Conservation (phyloP, 1,284 basidiomycete genomes). For the Tremellales sp. region DNA sequence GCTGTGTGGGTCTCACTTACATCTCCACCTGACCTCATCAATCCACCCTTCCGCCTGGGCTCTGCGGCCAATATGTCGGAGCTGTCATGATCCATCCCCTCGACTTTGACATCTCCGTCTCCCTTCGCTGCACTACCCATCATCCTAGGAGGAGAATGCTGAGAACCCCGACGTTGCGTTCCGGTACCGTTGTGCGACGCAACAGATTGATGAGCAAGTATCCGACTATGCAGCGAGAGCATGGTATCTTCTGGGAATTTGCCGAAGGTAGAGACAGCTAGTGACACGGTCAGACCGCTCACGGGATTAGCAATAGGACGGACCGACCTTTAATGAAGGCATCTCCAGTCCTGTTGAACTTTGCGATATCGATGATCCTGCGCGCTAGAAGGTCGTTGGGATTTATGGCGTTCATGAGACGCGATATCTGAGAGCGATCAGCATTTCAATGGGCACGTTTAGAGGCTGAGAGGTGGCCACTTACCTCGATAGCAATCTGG, state of each 20-base stretch:
- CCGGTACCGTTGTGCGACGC: slow-evolving; percentile 13
- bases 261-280: slow-evolving; percentile 76
- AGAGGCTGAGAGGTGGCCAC: slow-evolving; percentile 8
- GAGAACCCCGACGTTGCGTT: slow-evolving; percentile 17
- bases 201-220: slow-evolving; percentile 63
- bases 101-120: slow-evolving; percentile 22
- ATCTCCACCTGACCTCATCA: slow-evolving; percentile 60
- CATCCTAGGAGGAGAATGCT: slow-evolving; percentile 32
- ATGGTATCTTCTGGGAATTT: slow-evolving; percentile 70
- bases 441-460: not conserved
- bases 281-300: slow-evolving; percentile 9
- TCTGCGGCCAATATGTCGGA: slow-evolving; percentile 78
- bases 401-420: slow-evolving; percentile 71
- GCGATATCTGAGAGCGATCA: slow-evolving; percentile 57
- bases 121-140: slow-evolving; percentile 13
- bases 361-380: slow-evolving; percentile 74
- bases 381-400: slow-evolving; percentile 76
- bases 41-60: slow-evolving; percentile 66
- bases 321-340: slow-evolving; percentile 60
- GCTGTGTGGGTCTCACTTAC: slow-evolving; percentile 51
- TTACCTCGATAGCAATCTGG: slow-evolving; percentile 62
- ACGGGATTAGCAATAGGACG: not conserved
- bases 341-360: slow-evolving; percentile 58
- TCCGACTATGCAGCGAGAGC: slow-evolving; percentile 57
- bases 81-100: slow-evolving; percentile 73